Base-by-base conservation (phyloP, 2,329 filamentous ascomycete species). In the Cyclaneusma minus region DNA sequence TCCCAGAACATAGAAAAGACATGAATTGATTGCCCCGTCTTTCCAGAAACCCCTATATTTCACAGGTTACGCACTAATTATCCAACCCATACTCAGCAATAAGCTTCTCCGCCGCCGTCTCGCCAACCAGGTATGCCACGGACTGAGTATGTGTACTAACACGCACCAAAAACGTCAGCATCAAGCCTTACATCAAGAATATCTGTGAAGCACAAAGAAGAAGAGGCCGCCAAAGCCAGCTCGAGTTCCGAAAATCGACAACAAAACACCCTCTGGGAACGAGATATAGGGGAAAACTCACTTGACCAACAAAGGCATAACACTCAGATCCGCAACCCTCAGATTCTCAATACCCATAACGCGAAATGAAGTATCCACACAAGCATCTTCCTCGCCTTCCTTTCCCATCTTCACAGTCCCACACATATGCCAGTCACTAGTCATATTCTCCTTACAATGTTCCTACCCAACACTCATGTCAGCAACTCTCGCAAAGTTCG, bases 371-470 rank as follows among this genome's bases (percentile, higher is more conserved):
- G 36, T 48, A 39, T 69, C 62, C 5, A 70, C 62, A 15, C 51
- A 60, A 1, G 58, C 55, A 17, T 55, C 50, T 10, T 22, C 9
- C 6, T 60, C 56, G 2, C 42, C 51, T 0, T 29, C 20, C 33
- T 47, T 55, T 0, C 67, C 68, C 67, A 74, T 74, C 41, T 60
- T 61, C 5, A 55, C 54, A 0, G 67, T 73, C 0, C 64, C 62
- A 1, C 53, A 63, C 58, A 59, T 68, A 41, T 64, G 66, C 60
- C 56, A 70, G 29, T 50, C 62, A 3, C 55, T 62, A 16, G 43
- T 50, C 11, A 54, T 47, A 13, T 44, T 57, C 15, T 56, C 43
- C 27, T 44, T 49, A 55, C 55, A 67, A 36, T 55, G 51, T 10
- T 53, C 51, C 41, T 42, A 16, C 16, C 13, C 17, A n/a, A 31